phyloP scores from a whole-genome alignment of 2,329 filamentous ascomycete genomes.

The Ophiocordyceps camponoti-saundersi region DNA sequence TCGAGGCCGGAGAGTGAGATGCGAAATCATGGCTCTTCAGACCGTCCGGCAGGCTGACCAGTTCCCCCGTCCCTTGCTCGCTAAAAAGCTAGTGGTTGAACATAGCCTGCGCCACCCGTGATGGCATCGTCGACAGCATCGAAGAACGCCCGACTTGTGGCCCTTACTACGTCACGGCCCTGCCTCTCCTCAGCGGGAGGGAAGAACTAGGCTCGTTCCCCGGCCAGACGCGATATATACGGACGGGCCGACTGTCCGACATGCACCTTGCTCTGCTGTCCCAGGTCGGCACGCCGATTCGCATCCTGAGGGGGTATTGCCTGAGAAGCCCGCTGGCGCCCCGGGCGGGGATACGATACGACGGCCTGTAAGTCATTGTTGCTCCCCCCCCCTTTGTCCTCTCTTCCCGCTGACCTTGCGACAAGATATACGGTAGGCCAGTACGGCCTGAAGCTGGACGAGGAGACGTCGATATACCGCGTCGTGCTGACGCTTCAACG shows the following conservation, averaged over 20 bases:
- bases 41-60: background rate
- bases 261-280: conserved; percentile 32
- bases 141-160: conserved; percentile 27
- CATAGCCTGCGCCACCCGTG: conserved; percentile 35
- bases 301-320: conserved; percentile 32
- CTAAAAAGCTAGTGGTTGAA: conserved; percentile 39
- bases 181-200: conserved; percentile 33
- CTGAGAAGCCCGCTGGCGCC: conserved; percentile 35
- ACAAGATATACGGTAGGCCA: conserved; percentile 29
- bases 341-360: conserved; percentile 34
- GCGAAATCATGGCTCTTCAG: too few species aligned
- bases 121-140: conserved; percentile 32
- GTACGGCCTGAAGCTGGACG: conserved; percentile 26
- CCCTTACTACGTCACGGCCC: conserved; percentile 24
- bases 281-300: conserved; percentile 29
- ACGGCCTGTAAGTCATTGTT: conserved; percentile 30
- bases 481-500: conserved; percentile 30
- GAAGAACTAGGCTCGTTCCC: conserved; percentile 22
- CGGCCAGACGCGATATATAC: conserved; percentile 23
- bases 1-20: conserved; percentile 32
- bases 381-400: too few species aligned
- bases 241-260: conserved; percentile 23
- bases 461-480: conserved; percentile 20
- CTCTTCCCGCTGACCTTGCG: background rate
- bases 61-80: conserved; percentile 6